Conservation (phyloP, 805 yeast species). For the Ogataea saltuana region DNA sequence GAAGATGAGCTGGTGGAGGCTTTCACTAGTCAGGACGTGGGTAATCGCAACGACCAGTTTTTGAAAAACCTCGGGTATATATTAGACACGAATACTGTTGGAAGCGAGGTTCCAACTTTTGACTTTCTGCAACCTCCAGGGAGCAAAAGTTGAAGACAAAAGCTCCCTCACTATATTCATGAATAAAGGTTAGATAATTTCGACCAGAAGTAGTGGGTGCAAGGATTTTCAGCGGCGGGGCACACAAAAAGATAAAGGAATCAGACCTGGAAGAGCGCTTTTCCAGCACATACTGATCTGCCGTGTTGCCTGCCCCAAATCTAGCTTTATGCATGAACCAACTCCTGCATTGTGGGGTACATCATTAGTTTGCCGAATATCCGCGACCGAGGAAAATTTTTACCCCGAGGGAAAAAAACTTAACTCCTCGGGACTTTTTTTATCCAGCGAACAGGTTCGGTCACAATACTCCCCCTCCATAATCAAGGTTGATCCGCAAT, state of each 20-base stretch:
- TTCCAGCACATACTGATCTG: background rate
- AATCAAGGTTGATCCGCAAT: background rate
- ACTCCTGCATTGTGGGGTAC: slow-evolving; percentile 2
- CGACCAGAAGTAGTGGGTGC: too few relatives aligned
- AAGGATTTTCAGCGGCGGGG: too few relatives aligned
- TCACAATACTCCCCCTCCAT: background rate
- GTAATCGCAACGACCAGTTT: slow-evolving; percentile 5
- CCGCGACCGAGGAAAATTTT: background rate
- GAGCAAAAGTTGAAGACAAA: too few relatives aligned
- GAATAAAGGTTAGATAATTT: too few relatives aligned
- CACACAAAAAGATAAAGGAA: too few relatives aligned
- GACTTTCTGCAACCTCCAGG: slow-evolving; percentile 6
- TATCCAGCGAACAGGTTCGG: too few relatives aligned
- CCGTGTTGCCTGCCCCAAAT: background rate
- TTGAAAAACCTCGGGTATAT: slow-evolving; percentile 6
- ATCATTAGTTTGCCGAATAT: background rate
- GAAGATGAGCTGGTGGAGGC: slow-evolving; percentile 10
- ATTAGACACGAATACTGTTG: background rate
- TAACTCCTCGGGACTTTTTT: background rate
- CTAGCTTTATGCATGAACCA: background rate
- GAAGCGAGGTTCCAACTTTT: background rate
- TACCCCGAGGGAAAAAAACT: background rate
- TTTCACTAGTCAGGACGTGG: slow-evolving; percentile 4
- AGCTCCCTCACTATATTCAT: too few relatives aligned
- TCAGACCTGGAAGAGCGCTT: background rate